Base-by-base conservation (phyloP, 495 filamentous ascomycete species). In the Trichoderma gamsii region DNA sequence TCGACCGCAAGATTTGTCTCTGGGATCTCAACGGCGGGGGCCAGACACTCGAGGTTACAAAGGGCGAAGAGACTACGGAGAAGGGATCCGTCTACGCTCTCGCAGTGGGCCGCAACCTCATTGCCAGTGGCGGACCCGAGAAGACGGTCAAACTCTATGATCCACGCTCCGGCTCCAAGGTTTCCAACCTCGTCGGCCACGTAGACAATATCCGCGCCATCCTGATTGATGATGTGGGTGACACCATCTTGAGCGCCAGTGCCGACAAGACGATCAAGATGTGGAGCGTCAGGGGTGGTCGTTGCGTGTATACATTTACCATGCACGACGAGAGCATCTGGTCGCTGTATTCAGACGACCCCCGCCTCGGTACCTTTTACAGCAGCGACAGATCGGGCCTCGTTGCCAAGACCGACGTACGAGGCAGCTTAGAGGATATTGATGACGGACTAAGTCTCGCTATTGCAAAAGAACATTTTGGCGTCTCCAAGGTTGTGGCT, bases 301-400 rank as follows among this genome's bases (percentile, higher is more conserved):
- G 95, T 69, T 98, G 95, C 82, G 91, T 97, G 89, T 90, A 97
- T 78, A 99, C 96, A 5, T 82, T 99, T 66, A 97, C 93, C 18
- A 98, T 98, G 95, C 95, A 99, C 75, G 96, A 95, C 75, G 92
- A 96, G 73, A 97, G 93, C 75, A 94, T 99, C 23, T 99, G 95
- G 95, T 95, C 92, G 35, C 83, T 99, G 23, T 96, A 89, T 73
- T 97, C 95, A 0, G 88, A 94, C 65, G 86, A 97, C 72, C 93
- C 93, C 9, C 81, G 89, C 61, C 84, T 99, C 3, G 89, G 89
- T 4, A 85, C 97, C 15, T 97, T 98, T 75, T 97, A 97, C 78
- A 97, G 93, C 41, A 91, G 90, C 72, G 95, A 99, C 76, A 86
- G 93, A 25, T 92, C 91, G 5, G 95, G 95, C 2, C 75, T 97